A percentile compares a stretch with the other conserved stretches of the same genome.
These are phyloP conservation scores for Fusarium buxicola DNA, from an alignment of 2,329 filamentous ascomycete genomes.

Conservation along the genomic window DNA sequence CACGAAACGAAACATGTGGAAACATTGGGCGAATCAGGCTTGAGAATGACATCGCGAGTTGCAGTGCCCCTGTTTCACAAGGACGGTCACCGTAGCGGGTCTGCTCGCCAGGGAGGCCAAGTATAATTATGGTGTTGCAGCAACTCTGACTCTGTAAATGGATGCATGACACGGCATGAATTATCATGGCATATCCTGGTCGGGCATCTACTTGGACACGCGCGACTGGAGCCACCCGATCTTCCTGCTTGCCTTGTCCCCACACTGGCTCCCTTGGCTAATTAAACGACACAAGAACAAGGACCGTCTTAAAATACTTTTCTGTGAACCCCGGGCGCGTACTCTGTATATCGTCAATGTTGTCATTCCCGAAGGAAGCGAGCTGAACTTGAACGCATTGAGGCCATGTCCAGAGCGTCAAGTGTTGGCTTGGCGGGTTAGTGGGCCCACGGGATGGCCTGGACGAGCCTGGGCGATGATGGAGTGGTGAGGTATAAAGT, in stretches of 20 bases:
- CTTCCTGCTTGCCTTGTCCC: conserved; percentile 4
- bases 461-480: conserved; percentile 1
- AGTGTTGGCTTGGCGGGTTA: conserved; percentile 9
- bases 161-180: conserved; percentile 35
- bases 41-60: conserved; percentile 18
- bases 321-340: conserved; percentile 4
- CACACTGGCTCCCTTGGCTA: background rate
- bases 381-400: conserved; percentile 8
- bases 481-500: conserved; percentile 29
- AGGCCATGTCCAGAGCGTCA: conserved; percentile 17
- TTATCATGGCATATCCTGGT: conserved; percentile 17
- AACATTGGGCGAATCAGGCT: conserved; percentile 36
- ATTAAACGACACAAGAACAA: background rate
- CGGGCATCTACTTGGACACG: conserved; percentile 31
- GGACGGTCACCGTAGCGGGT: conserved; percentile 4
- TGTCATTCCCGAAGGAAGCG: conserved; percentile 14
- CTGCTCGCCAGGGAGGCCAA: conserved; percentile 13
- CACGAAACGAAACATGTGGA: conserved; percentile 26
- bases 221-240: conserved; percentile 32
- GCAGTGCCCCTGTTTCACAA: conserved; percentile 36
- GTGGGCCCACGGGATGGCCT: conserved; percentile 6
- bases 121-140: conserved; percentile 12
- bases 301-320: conserved; percentile 19
- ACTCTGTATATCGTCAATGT: background rate
- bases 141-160: background rate